Base-by-base conservation (phyloP, 805 yeast genomes). In the Candida corydali region DNA sequence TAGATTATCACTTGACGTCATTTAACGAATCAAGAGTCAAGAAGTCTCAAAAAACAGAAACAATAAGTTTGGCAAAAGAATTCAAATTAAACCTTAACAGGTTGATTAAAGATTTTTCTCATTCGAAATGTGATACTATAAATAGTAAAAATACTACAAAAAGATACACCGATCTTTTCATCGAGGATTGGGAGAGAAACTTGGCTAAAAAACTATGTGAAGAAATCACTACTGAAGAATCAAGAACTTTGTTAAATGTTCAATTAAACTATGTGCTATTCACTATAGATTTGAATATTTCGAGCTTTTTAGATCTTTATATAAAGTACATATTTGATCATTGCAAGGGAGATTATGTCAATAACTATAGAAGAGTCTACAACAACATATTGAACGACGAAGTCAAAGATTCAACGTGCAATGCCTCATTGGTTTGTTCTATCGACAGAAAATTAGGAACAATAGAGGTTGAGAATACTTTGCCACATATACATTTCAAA, bases 201-300 rank as follows among this genome's bases (percentile, higher is more conserved):
- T 38, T 43, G 17, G 36, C 44, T 12, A 36, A 26, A 17, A 25
- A 29, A n/a, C 41, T 60, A 22, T 34, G 40, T 29, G 44, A 44
- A 15, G 41, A 37, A 14, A 23, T 44, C 23, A 40, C 44, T 9
- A 33, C 20, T n/a, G 32, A 38, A 14, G 44, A 38, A 17, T 41
- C 42, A 7, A 34, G 29, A n/a, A 38, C 33, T 26, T 50, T 67
- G 29, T 43, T 57, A 18, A 64, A 63, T 34, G 39, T 67, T 14
- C 70, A 64, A 30, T 50, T 63, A 39, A 65, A 67, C 40, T 67
- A 54, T 38, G 50, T 61, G 8, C 46, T 65, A 26, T 65, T 65
- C 45, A 61, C 62, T 4, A 36, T 63, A 34, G 51, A 51, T 14
- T 49, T 65, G 15, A 61, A 65, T 40, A 34, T 57, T 7, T 37